These are phyloP conservation scores for Pichia sp. DNA, from an alignment of 1,139 yeast genomes.

Conservation along the genomic window DNA sequence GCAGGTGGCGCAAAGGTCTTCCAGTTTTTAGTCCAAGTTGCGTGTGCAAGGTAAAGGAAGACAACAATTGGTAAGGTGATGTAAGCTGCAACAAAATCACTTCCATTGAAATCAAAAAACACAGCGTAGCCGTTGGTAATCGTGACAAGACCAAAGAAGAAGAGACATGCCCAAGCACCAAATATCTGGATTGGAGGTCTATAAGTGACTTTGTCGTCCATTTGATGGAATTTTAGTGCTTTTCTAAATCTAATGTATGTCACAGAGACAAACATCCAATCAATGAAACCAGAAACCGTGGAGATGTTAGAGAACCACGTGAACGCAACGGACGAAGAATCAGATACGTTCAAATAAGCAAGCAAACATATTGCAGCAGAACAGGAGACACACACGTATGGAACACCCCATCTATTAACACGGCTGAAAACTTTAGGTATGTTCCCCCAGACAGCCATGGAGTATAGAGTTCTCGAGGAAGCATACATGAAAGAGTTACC, in stretches of 20 bases:
- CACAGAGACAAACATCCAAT: slow-evolving; percentile 32
- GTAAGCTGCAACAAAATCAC: slow-evolving; percentile 55
- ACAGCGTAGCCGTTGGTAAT: slow-evolving; percentile 54
- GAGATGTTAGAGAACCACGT: slow-evolving; percentile 32
- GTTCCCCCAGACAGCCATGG: slow-evolving; percentile 51
- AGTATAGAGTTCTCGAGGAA: slow-evolving; percentile 48
- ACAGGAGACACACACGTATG: slow-evolving; percentile 37
- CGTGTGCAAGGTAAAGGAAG: slow-evolving; percentile 35
- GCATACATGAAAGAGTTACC: slow-evolving; percentile 42
- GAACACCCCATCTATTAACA: slow-evolving; percentile 57
- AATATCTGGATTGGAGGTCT: slow-evolving; percentile 37
- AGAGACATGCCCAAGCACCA: slow-evolving; percentile 39
- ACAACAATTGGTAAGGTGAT: slow-evolving; percentile 51
- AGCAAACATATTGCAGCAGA: slow-evolving; percentile 34
- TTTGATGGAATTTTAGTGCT: slow-evolving; percentile 33
- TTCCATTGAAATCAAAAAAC: slow-evolving; percentile 39
- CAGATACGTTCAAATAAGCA: slow-evolving; percentile 27
- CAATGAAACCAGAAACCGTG: slow-evolving; percentile 31
- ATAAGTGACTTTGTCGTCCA: slow-evolving; percentile 41
- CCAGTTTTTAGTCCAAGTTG: slow-evolving; percentile 29
- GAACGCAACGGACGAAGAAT: slow-evolving; percentile 26
- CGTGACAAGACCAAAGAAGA: slow-evolving; percentile 38
- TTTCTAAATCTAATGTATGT: slow-evolving; percentile 44
- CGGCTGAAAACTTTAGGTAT: slow-evolving; percentile 54
- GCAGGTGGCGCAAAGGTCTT: slow-evolving; percentile 33